These are phyloP conservation scores for Monosporascus cannonballus DNA, from an alignment of 2,329 filamentous ascomycete genomes.

Conservation along the genomic window DNA sequence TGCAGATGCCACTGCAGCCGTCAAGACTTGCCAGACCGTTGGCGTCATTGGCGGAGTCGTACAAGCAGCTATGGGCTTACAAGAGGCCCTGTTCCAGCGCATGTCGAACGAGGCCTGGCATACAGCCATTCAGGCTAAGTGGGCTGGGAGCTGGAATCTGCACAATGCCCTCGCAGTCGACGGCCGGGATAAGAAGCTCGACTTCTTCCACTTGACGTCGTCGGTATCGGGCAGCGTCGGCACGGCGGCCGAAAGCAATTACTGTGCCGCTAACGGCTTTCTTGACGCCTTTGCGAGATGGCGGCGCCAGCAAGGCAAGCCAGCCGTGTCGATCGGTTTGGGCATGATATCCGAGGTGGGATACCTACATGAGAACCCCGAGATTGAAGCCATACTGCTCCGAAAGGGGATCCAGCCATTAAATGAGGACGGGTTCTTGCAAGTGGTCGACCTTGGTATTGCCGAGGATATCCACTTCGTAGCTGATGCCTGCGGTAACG, in stretches of 20 bases:
- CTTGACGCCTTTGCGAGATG: constrained; percentile 27
- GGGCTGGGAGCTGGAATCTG: constrained; percentile 17
- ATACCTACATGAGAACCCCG: constrained; percentile 25
- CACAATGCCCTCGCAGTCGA: constrained; percentile 13
- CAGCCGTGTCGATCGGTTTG: constrained; percentile 18
- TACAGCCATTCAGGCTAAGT: constrained; percentile 15
- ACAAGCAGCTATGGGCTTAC: constrained; percentile 27
- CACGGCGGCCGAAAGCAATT: constrained; percentile 27
- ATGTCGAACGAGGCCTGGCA: constrained; percentile 23
- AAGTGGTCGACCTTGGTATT: constrained; percentile 19
- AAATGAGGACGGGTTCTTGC: constrained; percentile 7
- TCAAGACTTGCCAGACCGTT: constrained; percentile 2
- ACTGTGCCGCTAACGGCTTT: constrained; percentile 31
- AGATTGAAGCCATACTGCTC: too few species aligned
- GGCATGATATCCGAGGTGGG: constrained; percentile 30
- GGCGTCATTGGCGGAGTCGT: constrained; percentile 15
- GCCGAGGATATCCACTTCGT: too few species aligned
- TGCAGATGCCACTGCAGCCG: constrained; percentile 8
- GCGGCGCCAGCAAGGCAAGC: constrained; percentile 17
- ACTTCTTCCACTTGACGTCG: constrained; percentile 28
- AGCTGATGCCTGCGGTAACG: too few species aligned
- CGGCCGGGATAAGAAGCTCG: constrained; percentile 1
- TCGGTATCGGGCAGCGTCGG: constrained; percentile 24
- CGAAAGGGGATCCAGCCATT: too few species aligned
- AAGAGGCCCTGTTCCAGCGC: constrained; percentile 18